Evolutionary conservation across 1,139 yeast genomes (phyloP).

Genomic region (Scheffersomyces stambukii): DNA sequence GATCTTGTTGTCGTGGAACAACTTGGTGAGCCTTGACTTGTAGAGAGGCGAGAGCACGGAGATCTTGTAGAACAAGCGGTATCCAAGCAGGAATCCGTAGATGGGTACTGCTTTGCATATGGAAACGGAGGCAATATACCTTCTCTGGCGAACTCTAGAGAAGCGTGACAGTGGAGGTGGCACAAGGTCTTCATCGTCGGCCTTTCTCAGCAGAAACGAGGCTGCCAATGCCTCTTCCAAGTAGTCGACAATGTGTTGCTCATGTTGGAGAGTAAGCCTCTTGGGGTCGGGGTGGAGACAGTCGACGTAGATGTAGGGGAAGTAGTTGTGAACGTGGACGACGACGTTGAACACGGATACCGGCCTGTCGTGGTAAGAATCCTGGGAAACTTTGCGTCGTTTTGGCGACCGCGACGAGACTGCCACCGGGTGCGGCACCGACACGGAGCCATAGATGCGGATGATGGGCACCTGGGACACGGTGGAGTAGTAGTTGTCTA

Average conservation of each 20-base stretch:
- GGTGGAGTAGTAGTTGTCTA: constrained; percentile 27
- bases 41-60: constrained; percentile 62
- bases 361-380: not conserved
- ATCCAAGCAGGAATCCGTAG: constrained; percentile 76
- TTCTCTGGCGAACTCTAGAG: constrained; percentile 11
- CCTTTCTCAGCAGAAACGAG: constrained; percentile 13
- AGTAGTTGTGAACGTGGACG: constrained; percentile 78
- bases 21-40: constrained; percentile 53
- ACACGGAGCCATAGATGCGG: constrained; percentile 67
- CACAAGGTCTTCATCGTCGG: constrained; percentile 7
- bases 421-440: constrained; percentile 27
- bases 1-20: constrained; percentile 51
- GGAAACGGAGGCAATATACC: constrained; percentile 62
- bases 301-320: constrained; percentile 74
- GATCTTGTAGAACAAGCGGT: constrained; percentile 62
- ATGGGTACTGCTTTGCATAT: constrained; percentile 76
- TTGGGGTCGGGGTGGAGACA: no score
- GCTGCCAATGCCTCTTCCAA: constrained; percentile 17
- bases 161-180: not conserved
- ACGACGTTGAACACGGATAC: constrained; percentile 22
- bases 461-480: constrained; percentile 65
- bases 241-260: constrained; percentile 12
- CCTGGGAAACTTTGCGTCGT: constrained; percentile 2
- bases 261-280: no score
- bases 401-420: constrained; percentile 4